Conservation (phyloP, 2,329 filamentous ascomycete species). For the Rutstroemia sydowiana region DNA sequence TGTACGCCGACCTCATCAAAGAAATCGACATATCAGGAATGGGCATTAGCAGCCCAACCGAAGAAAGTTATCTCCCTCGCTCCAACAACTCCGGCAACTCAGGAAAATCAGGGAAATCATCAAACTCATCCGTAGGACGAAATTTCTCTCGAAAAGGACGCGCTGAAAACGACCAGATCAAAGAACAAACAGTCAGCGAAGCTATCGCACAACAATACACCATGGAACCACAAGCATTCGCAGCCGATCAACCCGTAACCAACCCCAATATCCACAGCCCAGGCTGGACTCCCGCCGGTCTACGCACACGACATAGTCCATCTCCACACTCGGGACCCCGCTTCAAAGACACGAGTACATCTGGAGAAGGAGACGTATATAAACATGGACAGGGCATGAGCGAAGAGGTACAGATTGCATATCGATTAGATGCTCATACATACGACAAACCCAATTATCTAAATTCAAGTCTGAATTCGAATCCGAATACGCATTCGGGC, state of each 20-base stretch:
- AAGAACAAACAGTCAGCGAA: background rate
- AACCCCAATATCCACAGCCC: background rate
- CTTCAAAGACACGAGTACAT: background rate
- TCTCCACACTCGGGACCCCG: background rate
- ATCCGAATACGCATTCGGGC: background rate
- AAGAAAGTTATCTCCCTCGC: background rate
- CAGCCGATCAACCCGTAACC: background rate
- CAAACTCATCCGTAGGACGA: too few species aligned
- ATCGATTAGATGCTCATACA: too few species aligned
- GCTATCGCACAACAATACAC: background rate
- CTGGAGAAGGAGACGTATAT: background rate
- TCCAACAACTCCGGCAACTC: too few species aligned
- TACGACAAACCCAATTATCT: too few species aligned
- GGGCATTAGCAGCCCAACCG: background rate
- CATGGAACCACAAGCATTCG: background rate
- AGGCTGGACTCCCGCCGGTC: background rate
- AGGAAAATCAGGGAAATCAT: too few species aligned
- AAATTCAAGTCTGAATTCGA: too few species aligned
- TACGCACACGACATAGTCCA: background rate
- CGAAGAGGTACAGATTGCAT: background rate
- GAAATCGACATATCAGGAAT: slow-evolving; percentile 1
- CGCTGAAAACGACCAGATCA: background rate
- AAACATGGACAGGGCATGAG: background rate
- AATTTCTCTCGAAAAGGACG: slow-evolving; percentile 8
- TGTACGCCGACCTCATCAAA: background rate